These are phyloP conservation scores for Xylariaceae sp. DNA, from an alignment of 2,329 filamentous ascomycete species.

Conservation along the genomic window DNA sequence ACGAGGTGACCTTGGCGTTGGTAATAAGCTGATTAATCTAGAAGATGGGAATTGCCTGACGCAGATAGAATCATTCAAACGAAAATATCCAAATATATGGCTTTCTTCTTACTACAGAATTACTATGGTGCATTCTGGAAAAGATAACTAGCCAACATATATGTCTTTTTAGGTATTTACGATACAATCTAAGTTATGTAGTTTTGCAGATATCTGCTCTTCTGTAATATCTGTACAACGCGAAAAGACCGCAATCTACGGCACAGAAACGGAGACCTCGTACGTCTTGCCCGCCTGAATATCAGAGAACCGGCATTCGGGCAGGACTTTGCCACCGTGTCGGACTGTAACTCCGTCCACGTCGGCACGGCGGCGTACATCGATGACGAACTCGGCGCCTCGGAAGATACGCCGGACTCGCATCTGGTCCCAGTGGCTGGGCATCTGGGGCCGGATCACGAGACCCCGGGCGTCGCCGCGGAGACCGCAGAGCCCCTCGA, in stretches of 20 bases:
- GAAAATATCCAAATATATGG: no score
- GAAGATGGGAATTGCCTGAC: no score
- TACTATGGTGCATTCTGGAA: no score
- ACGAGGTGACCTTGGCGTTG: no score
- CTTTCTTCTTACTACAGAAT: no score
- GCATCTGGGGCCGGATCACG: constrained; percentile 46
- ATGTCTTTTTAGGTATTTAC: no score
- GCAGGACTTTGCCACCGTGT: constrained; percentile 35
- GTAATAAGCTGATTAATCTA: no score
- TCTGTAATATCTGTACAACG: no score
- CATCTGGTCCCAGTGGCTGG: constrained; percentile 45
- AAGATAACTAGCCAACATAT: no score
- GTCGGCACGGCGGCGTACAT: constrained; percentile 36
- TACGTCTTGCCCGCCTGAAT: constrained; percentile 43
- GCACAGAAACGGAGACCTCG: constrained; percentile 36
- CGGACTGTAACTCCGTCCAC: constrained; percentile 39
- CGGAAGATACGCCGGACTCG: constrained; percentile 47
- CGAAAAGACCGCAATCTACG: constrained; percentile 1
- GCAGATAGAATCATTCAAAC: no score
- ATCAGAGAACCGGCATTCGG: constrained; percentile 37
- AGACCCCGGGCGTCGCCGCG: constrained; percentile 46
- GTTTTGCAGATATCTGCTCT: no score
- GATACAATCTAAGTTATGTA: no score
- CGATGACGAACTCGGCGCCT: constrained; percentile 45
- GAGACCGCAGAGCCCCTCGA: constrained; percentile 53